Conservation (phyloP, 352 stramenopile species). For the Phytophthora foliorum region DNA sequence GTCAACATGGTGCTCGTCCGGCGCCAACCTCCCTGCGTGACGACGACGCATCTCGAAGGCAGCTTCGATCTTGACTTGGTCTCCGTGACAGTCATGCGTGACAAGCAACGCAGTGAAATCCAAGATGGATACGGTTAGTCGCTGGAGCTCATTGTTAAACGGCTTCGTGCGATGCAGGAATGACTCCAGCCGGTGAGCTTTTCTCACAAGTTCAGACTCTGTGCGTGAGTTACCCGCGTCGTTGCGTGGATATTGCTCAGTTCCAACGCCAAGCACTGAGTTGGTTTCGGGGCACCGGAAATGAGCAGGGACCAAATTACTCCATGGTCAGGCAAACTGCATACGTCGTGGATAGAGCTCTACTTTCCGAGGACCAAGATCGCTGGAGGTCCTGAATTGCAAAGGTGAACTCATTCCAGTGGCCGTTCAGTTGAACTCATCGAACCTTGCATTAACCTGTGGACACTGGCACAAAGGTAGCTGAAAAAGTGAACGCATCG, state of each 20-base stretch:
- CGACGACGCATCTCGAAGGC: neutral
- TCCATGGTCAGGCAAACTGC: neutral
- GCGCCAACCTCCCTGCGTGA: neutral
- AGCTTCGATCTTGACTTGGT: no score
- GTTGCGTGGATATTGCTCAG: neutral
- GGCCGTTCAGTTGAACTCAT: no score
- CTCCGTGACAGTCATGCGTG: no score
- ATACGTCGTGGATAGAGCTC: no score
- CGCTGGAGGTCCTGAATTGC: no score
- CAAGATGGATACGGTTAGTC: slow-evolving; percentile 14
- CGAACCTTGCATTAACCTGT: no score
- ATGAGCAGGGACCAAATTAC: neutral
- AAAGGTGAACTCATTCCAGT: no score
- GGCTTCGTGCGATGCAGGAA: neutral
- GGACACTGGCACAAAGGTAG: no score
- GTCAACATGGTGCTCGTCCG: slow-evolving; percentile 2
- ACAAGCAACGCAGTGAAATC: neutral
- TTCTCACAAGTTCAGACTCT: neutral
- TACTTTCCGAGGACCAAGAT: no score
- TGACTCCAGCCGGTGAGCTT: neutral
- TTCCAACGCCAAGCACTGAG: neutral
- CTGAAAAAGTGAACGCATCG: no score
- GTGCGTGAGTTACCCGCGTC: no score
- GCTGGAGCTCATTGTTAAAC: neutral
- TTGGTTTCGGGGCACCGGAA: neutral